Conservation (phyloP, 768 basidiomycete species). For the Suillus alpinus region DNA sequence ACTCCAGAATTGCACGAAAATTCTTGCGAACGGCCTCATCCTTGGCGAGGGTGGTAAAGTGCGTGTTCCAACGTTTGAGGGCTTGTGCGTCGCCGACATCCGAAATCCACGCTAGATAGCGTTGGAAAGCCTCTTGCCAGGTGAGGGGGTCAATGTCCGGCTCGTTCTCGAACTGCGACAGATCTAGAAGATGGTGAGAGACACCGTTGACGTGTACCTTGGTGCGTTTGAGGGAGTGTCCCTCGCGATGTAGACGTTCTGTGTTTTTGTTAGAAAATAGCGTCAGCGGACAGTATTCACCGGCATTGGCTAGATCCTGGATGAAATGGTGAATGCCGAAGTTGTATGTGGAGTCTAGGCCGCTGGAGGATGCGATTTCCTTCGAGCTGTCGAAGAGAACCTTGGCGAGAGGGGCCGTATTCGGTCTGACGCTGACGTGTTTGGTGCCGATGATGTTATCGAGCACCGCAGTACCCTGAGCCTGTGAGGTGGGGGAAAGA, state of each 20-base stretch:
- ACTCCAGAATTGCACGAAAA: background rate
- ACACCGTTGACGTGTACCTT: background rate
- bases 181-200: background rate
- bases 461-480: no score
- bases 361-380: no score
- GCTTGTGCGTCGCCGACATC: background rate
- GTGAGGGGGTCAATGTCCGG: background rate
- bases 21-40: background rate
- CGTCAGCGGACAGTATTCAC: background rate
- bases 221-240: background rate
- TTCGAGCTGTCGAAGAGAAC: no score
- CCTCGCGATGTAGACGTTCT: background rate
- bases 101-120: background rate
- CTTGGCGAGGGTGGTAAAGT: background rate
- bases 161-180: background rate
- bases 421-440: no score
- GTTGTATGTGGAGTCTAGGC: no score
- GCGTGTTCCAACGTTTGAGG: background rate
- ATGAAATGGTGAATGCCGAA: no score
- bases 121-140: background rate
- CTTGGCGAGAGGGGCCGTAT: no score
- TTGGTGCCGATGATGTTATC: no score
- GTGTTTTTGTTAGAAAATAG: background rate
- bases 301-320: no score
- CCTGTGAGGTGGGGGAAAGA: no score